Evolutionary conservation across 495 filamentous ascomycete species (phyloP).

Genomic region (Astrothelium macrocarpum): DNA sequence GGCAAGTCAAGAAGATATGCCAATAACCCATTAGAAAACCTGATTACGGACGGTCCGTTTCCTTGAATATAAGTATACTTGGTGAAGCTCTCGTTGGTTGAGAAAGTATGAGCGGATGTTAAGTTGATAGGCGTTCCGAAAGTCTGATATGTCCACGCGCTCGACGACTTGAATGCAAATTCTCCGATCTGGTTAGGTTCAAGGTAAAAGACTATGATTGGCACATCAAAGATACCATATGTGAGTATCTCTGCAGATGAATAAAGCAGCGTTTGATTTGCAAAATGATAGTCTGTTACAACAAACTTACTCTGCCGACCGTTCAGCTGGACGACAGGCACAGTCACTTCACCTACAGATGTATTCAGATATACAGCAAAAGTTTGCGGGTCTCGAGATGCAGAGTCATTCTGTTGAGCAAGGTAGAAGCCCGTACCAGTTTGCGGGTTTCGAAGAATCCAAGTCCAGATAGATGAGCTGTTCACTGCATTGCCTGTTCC

Average conservation of each 20-base stretch:
- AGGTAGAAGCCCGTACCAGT: conserved; percentile 50
- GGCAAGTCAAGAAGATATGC: conserved; percentile 44
- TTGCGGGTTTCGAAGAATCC: conserved; percentile 46
- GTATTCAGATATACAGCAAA: conserved; percentile 48
- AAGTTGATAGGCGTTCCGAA: conserved; percentile 9
- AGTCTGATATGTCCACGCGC: conserved; percentile 13
- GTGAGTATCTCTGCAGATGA: conserved; percentile 52
- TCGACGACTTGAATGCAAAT: conserved; percentile 39
- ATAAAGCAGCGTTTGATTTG: conserved; percentile 43
- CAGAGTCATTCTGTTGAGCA: conserved; percentile 41
- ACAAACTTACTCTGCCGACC: conserved; percentile 53
- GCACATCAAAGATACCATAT: conserved; percentile 40
- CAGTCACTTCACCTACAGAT: conserved; percentile 41
- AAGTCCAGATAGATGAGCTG: conserved; percentile 33
- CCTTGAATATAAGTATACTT: conserved; percentile 39
- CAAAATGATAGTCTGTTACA: conserved; percentile 49
- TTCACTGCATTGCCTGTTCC: conserved; percentile 48
- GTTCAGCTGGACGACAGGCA: conserved; percentile 43
- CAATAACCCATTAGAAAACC: conserved; percentile 36
- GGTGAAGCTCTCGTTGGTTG: conserved; percentile 17
- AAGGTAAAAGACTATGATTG: conserved; percentile 45
- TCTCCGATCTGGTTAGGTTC: conserved; percentile 46
- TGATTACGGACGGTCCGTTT: conserved; percentile 38
- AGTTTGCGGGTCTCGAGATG: conserved; percentile 36
- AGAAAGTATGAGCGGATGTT: conserved; percentile 4